These are phyloP conservation scores for Lupinus albus DNA, from an alignment of 306 rosid genomes.

Conservation along the genomic window DNA sequence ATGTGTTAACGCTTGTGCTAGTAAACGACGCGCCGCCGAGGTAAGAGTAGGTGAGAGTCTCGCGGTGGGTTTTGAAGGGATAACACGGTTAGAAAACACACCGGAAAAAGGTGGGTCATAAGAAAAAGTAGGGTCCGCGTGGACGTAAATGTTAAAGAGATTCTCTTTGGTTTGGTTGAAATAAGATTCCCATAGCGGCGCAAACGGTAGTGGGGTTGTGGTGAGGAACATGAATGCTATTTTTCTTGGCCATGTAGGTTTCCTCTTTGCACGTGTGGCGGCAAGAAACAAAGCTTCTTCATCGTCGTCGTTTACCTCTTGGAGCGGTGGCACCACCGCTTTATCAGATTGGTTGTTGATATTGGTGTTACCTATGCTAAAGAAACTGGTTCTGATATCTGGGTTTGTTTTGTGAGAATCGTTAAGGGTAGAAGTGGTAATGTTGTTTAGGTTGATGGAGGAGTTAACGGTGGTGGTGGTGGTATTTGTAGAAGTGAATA, in stretches of 20 bases:
- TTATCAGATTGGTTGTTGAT: not conserved
- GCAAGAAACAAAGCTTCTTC: slow-evolving; percentile 44
- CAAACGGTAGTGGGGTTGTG: slow-evolving; percentile 60
- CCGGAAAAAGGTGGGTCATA: slow-evolving; percentile 65
- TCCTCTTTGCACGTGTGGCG: slow-evolving; percentile 48
- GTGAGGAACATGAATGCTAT: slow-evolving; percentile 75
- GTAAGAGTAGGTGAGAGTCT: slow-evolving; percentile 54
- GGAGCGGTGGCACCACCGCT: not conserved
- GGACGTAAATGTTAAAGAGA: slow-evolving; percentile 62
- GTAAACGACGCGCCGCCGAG: slow-evolving; percentile 59
- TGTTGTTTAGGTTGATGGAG: not conserved
- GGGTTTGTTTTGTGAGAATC: not conserved
- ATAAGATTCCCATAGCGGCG: slow-evolving; percentile 67
- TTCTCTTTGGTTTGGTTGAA: slow-evolving; percentile 45
- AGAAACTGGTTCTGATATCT: not conserved
- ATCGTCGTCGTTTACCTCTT: not conserved
- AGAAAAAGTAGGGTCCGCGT: slow-evolving; percentile 56
- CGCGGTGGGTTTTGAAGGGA: slow-evolving; percentile 53
- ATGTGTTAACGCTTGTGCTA: slow-evolving; percentile 65
- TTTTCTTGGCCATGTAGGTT: slow-evolving; percentile 44
- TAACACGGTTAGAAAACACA: slow-evolving; percentile 54
- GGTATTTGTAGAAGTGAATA: slow-evolving; percentile 60
- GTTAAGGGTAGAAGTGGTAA: not conserved
- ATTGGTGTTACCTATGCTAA: not conserved
- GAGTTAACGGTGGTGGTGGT: slow-evolving; percentile 17